A percentile compares a stretch with the other conserved stretches of the same genome.
Evolutionary conservation across 176 grass and related monocot species (phyloP).

Genomic region (Triticum timopheevii): DNA sequence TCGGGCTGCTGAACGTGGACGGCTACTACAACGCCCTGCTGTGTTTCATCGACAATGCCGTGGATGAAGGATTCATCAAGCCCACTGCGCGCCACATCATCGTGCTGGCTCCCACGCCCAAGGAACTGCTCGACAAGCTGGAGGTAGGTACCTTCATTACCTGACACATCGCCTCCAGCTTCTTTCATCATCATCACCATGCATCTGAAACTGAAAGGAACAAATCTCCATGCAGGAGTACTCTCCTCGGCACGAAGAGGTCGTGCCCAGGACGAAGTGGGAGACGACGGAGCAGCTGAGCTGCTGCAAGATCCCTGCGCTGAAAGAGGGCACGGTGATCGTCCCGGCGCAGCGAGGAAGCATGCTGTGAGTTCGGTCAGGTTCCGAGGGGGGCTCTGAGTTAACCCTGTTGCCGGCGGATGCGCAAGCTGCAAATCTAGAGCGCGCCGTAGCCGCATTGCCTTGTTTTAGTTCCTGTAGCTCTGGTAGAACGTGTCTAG

Average conservation of each 20-base stretch:
- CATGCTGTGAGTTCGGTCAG: conserved; percentile 26
- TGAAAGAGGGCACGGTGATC: conserved; percentile 25
- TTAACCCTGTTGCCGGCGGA: neutral
- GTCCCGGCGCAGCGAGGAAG: conserved; percentile 32
- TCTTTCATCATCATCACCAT: neutral
- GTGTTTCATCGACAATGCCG: conserved; percentile 67
- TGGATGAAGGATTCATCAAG: conserved; percentile 73
- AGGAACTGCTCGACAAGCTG: conserved; percentile 62
- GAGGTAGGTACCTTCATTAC: conserved; percentile 42
- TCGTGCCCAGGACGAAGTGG: conserved; percentile 41
- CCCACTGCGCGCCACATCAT: conserved; percentile 60
- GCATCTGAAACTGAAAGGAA: neutral
- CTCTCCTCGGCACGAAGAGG: conserved; percentile 40
- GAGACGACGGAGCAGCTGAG: conserved; percentile 40
- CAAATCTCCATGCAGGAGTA: conserved; percentile 37
- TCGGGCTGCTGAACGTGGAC: conserved; percentile 73
- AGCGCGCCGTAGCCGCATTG: neutral
- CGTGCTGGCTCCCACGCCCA: conserved; percentile 53
- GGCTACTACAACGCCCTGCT: conserved; percentile 65
- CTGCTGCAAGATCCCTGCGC: conserved; percentile 39
- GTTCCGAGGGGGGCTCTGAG: neutral
- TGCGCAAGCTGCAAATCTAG: neutral
- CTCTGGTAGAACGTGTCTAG: conserved; percentile 1
- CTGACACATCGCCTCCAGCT: no score
- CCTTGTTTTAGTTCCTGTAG: neutral